Conservation (phyloP, 2,329 filamentous ascomycete species). For the Pleurostoma richardsiae region DNA sequence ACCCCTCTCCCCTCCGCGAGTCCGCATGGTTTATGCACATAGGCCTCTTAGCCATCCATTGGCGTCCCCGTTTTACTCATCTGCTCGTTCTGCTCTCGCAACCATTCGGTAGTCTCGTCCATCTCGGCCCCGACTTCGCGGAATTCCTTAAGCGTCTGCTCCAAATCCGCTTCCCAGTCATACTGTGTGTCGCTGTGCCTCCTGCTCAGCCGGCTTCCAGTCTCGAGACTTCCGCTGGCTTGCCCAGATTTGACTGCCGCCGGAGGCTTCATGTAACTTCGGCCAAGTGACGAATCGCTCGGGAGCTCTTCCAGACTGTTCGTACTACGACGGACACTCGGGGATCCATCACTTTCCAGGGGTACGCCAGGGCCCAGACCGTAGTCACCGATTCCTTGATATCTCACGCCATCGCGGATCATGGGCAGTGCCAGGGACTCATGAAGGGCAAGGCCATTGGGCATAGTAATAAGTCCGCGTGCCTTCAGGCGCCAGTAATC, state of each 20-base stretch:
- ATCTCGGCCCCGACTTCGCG: slow-evolving; percentile 36
- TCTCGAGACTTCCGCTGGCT: slow-evolving; percentile 20
- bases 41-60: no score
- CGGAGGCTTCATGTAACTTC: no score
- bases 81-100: slow-evolving; percentile 36
- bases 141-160: slow-evolving; percentile 35
- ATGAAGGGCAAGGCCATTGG: slow-evolving; percentile 20
- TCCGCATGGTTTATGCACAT: no score
- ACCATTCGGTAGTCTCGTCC: slow-evolving; percentile 42
- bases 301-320: slow-evolving; percentile 9
- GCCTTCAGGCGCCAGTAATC: slow-evolving; percentile 9
- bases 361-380: slow-evolving; percentile 17
- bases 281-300: slow-evolving; percentile 3
- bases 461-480: slow-evolving; percentile 8
- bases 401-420: slow-evolving; percentile 33
- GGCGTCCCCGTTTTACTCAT: slow-evolving; percentile 12
- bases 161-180: slow-evolving; percentile 16
- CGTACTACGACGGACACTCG: slow-evolving; percentile 1
- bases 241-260: neutral
- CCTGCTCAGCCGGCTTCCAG: slow-evolving; percentile 10
- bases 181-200: neutral
- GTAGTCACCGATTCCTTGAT: slow-evolving; percentile 29
- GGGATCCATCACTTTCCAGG: neutral
- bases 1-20: no score
- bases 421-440: slow-evolving; percentile 44